Percentiles rank a stretch among this genome's conserved stretches.
Conservation (phyloP, 768 basidiomycete species). For the Neoboletus subvelutipes region DNA sequence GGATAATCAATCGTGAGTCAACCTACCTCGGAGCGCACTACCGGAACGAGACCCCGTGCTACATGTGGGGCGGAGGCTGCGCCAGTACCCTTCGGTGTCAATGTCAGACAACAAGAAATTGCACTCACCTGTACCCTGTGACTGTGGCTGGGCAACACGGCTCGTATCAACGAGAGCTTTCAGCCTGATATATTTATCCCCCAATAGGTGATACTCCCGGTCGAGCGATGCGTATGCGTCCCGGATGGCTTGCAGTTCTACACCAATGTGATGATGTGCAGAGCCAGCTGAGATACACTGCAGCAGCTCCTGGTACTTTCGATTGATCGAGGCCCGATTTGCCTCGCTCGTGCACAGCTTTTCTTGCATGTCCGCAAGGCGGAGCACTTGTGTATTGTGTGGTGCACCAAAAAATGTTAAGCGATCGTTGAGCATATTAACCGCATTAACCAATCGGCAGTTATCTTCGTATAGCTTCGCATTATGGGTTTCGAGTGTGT, state of each 20-base stretch:
- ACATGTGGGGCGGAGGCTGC: background rate
- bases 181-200: conserved; percentile 23
- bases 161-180: conserved; percentile 6
- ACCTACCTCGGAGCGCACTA: conserved; percentile 14
- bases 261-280: conserved; percentile 14
- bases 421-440: conserved; percentile 34
- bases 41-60: conserved; percentile 4
- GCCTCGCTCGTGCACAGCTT: conserved; percentile 24
- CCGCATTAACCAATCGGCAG: conserved; percentile 25
- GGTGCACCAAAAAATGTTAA: conserved; percentile 20
- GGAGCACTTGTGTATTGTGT: conserved; percentile 15
- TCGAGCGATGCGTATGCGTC: conserved; percentile 24
- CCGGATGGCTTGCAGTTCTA: conserved; percentile 20
- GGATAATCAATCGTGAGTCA: background rate
- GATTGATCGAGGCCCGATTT: conserved; percentile 13
- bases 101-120: background rate
- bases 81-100: background rate
- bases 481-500: conserved; percentile 29
- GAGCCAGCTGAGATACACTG: conserved; percentile 10
- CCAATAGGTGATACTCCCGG: conserved; percentile 18
- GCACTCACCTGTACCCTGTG: conserved; percentile 9
- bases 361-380: conserved; percentile 26
- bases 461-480: conserved; percentile 41
- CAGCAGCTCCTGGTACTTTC: conserved; percentile 29
- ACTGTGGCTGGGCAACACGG: conserved; percentile 7